phyloP scores from a whole-genome alignment of 768 basidiomycete genomes.

The Suillus subalutaceus region DNA sequence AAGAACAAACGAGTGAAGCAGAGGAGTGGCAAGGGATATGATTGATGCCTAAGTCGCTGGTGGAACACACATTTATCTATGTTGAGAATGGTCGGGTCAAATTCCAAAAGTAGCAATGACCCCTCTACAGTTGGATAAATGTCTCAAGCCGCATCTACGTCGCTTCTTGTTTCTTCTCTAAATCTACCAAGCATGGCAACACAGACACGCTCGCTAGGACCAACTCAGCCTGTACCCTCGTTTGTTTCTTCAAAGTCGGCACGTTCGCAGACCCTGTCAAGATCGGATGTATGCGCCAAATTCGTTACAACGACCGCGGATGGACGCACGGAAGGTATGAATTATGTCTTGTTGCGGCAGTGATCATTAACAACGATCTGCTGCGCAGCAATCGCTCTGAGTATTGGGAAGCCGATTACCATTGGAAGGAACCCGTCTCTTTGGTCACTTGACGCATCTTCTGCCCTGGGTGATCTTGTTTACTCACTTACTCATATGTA shows the following conservation, averaged over 20 bases:
- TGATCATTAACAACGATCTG: background rate
- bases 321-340: slow-evolving; percentile 68
- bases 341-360: background rate
- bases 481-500: slow-evolving; percentile 16
- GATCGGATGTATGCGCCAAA: slow-evolving; percentile 67
- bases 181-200: slow-evolving; percentile 2
- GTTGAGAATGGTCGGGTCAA: background rate
- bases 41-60: slow-evolving; percentile 38
- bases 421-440: slow-evolving; percentile 73
- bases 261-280: slow-evolving; percentile 15
- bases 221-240: slow-evolving; percentile 35
- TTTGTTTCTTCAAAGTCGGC: slow-evolving; percentile 19
- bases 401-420: slow-evolving; percentile 60
- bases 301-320: slow-evolving; percentile 57
- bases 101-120: slow-evolving; percentile 4
- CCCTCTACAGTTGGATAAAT: slow-evolving; percentile 1
- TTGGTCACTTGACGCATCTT: slow-evolving; percentile 46
- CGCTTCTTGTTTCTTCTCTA: slow-evolving; percentile 1
- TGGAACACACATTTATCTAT: background rate
- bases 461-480: slow-evolving; percentile 3
- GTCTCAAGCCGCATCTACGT: background rate
- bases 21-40: slow-evolving; percentile 92
- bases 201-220: slow-evolving; percentile 11
- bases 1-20: slow-evolving; percentile 82
- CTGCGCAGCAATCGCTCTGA: slow-evolving; percentile 57